Evolutionary conservation across 1,284 basidiomycete genomes (phyloP).

Genomic region (Ganoderma lucidum): DNA sequence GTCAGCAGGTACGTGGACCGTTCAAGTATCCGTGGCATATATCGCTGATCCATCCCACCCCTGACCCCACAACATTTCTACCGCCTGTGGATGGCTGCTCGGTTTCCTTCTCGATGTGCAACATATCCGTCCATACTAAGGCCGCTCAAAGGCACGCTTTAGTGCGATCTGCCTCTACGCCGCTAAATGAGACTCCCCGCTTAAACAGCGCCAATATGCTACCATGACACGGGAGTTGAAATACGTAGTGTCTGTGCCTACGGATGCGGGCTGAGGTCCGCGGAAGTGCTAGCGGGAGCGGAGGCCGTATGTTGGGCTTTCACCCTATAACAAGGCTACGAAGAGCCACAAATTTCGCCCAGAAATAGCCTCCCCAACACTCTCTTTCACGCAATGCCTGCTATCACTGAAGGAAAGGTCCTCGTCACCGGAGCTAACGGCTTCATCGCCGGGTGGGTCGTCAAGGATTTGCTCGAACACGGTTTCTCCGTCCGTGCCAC

Average conservation of each 20-base stretch:
- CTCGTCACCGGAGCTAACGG: conserved; percentile 30
- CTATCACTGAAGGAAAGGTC: conserved; percentile 16
- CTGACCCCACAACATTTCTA: not conserved
- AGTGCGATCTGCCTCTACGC: too few relatives aligned
- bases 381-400: conserved; percentile 31
- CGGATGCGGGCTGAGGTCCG: too few relatives aligned
- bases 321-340: not conserved
- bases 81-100: not conserved
- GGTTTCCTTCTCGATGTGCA: not conserved
- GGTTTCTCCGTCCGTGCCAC: conserved; percentile 62
- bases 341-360: not conserved
- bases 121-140: not conserved
- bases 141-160: too few relatives aligned
- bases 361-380: not conserved
- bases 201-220: too few relatives aligned
- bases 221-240: too few relatives aligned
- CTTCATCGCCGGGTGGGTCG: conserved; percentile 48
- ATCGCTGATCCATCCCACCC: not conserved
- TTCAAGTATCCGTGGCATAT: not conserved
- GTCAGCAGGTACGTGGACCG: not conserved
- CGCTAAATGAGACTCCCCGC: too few relatives aligned
- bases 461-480: conserved; percentile 46
- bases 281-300: too few relatives aligned
- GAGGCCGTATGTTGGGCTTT: not conserved
- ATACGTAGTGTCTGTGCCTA: too few relatives aligned